A percentile compares a stretch with the other conserved stretches of the same genome.
These are phyloP conservation scores for Populus deltoides DNA, from an alignment of 345 rosid species.

Conservation along the genomic window DNA sequence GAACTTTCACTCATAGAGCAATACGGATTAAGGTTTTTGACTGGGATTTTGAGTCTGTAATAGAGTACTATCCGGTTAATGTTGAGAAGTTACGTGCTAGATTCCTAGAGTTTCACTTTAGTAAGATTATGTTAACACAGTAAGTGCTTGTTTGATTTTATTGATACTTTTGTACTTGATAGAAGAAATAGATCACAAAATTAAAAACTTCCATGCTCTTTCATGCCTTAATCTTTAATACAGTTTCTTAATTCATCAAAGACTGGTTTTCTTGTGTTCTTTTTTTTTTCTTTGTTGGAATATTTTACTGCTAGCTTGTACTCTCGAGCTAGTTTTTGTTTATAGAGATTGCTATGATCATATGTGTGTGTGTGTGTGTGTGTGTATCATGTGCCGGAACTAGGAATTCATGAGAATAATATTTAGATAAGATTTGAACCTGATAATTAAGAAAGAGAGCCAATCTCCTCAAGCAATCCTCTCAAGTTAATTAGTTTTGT, in stretches of 20 bases:
- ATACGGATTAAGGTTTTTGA: not conserved
- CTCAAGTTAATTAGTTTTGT: not conserved
- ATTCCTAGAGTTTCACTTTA: not conserved
- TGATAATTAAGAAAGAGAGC: not conserved
- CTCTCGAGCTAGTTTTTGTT: not conserved
- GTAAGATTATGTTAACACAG: not conserved
- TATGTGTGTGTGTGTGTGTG: not conserved
- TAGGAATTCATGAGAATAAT: not conserved
- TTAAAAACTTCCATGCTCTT: not conserved
- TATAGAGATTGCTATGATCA: not conserved
- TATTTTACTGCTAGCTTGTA: not conserved
- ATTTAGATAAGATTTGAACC: not conserved
- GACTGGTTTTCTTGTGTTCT: not conserved
- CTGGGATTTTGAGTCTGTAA: not conserved
- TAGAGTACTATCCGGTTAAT: no score
- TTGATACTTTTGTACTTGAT: not conserved
- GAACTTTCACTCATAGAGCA: not conserved
- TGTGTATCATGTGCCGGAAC: not conserved
- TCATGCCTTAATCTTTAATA: not conserved
- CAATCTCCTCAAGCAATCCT: not conserved
- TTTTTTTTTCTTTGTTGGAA: not conserved
- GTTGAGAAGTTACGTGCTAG: not conserved
- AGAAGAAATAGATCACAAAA: not conserved
- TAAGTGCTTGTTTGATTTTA: not conserved
- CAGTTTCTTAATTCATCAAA: no score